phyloP scores from a whole-genome alignment of 352 stramenopile genomes.

The Stephanocyclus meneghinianus region DNA sequence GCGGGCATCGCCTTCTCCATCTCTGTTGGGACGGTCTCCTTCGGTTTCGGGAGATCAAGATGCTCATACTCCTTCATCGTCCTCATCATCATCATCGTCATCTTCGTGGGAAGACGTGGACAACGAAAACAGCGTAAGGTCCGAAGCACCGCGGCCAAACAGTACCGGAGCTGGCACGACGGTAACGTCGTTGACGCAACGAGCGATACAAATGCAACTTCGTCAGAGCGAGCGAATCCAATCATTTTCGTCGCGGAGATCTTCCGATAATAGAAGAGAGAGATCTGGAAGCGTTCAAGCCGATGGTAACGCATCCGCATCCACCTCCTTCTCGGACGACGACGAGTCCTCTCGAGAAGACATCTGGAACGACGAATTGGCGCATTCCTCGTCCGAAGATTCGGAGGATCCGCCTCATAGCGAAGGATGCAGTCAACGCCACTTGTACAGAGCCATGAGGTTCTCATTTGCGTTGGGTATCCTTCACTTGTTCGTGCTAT shows the following conservation, averaged over 20 bases:
- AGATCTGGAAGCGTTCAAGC: not conserved
- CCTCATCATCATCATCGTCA: not conserved
- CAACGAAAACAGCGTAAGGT: not conserved
- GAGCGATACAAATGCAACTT: slow-evolving; percentile 36
- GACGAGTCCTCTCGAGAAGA: too few relatives aligned
- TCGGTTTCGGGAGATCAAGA: not conserved
- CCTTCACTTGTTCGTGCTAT: slow-evolving; percentile 48
- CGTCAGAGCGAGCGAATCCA: slow-evolving; percentile 21
- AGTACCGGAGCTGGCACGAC: not conserved
- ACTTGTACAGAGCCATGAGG: slow-evolving; percentile 41
- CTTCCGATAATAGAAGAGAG: not conserved
- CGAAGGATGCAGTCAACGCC: slow-evolving; percentile 47
- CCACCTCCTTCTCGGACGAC: too few relatives aligned
- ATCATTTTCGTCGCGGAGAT: slow-evolving; percentile 3
- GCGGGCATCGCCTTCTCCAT: not conserved
- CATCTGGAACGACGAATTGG: too few relatives aligned
- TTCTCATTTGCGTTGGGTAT: slow-evolving; percentile 34
- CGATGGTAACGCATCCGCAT: not conserved
- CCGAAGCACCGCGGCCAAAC: not conserved
- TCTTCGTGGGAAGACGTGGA: not conserved
- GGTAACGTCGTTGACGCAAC: slow-evolving; percentile 21
- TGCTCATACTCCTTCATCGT: not conserved
- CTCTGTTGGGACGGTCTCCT: not conserved
- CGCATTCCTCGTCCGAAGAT: too few relatives aligned
- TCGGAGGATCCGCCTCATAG: not conserved